Percentiles rank a stretch among this genome's conserved stretches.
phyloP scores from a whole-genome alignment of 139 green algal species.

The Astrephomene gubernaculifera region DNA sequence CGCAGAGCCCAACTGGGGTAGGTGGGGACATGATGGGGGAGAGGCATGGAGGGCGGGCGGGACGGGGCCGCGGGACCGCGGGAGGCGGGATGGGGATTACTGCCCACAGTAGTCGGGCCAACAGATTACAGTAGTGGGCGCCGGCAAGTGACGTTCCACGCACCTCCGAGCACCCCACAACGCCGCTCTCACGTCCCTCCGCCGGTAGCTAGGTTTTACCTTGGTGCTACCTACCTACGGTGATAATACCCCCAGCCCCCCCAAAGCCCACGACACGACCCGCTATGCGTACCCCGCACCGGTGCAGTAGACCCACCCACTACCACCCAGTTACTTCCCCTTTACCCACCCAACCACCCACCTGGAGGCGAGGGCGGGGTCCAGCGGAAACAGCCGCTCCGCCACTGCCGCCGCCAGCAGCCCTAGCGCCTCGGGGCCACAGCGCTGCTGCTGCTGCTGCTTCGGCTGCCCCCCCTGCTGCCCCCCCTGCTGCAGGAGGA shows the following conservation, averaged over 20 bases:
- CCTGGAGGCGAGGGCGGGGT: slow-evolving; percentile 7
- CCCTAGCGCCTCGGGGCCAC: neutral
- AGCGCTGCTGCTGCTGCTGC: neutral
- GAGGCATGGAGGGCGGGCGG: neutral
- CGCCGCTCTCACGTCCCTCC: too few species aligned
- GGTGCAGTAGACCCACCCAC: neutral
- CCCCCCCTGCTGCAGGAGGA: too few species aligned
- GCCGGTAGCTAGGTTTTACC: too few species aligned
- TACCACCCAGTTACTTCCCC: neutral
- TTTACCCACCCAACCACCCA: neutral
- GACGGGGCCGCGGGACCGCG: too few species aligned
- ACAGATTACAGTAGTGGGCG: too few species aligned
- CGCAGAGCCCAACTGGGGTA: neutral
- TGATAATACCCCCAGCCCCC: neutral
- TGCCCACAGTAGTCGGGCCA: too few species aligned
- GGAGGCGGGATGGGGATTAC: too few species aligned
- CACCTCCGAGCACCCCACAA: too few species aligned
- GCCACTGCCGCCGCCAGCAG: neutral
- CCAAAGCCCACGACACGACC: neutral
- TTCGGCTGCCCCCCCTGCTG: too few species aligned
- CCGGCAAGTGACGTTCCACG: too few species aligned
- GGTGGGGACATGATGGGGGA: neutral
- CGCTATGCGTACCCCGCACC: neutral
- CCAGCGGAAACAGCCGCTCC: slow-evolving; percentile 5
- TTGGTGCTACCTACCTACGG: neutral